Base-by-base conservation (phyloP, 2,329 filamentous ascomycete genomes). In the Ophiocordyceps robertsii region DNA sequence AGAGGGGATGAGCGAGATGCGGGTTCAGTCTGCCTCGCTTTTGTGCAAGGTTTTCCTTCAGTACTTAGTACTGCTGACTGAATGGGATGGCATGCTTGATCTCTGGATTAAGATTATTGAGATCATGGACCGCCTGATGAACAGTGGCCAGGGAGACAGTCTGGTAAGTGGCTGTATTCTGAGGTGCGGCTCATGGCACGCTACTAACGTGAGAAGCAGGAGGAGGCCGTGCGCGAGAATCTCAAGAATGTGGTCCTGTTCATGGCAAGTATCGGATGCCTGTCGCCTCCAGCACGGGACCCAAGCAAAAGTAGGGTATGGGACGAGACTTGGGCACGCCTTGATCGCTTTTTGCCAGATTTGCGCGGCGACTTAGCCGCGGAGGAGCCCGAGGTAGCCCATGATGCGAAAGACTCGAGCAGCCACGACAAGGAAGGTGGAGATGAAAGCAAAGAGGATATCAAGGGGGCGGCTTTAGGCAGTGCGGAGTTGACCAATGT, bases 191-290 rank as follows among this genome's bases (percentile, higher is more conserved):
- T 1, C 14, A 16, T 36, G 6, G 9, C 16, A 8, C 17, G 16
- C 12, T 27, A 49, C 42, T 51, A 21, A 53, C 43, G 4, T 13
- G 19, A 12, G 10, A n/a, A 32, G 14, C 52, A 94, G 80, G 88
- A 94, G 63, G 92, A 98, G 67, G 90, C 92, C 12, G 88, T 96
- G 3, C 84, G 86, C 1, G 92, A 98, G 62, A 92, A 87, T 50
- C 68, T 98, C 44, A 98, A 98, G 65, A 98, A 98, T 51, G 88
- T 96, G 41, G 69, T 96, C 21, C 72, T 98, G 10, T 92, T 98
- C 54, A 95, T 98, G 88, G 80, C 84, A 6, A 92, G 82, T 58
- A 89, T 83, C 40, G 89, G 84, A 31, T 89, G 85, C 53, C 74
- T 98, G 6, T 80, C 86, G 0, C 75, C 84, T 1, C 85, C 85